phyloP scores from a whole-genome alignment of 352 stramenopile genomes.

The Pythium utonaiense region DNA sequence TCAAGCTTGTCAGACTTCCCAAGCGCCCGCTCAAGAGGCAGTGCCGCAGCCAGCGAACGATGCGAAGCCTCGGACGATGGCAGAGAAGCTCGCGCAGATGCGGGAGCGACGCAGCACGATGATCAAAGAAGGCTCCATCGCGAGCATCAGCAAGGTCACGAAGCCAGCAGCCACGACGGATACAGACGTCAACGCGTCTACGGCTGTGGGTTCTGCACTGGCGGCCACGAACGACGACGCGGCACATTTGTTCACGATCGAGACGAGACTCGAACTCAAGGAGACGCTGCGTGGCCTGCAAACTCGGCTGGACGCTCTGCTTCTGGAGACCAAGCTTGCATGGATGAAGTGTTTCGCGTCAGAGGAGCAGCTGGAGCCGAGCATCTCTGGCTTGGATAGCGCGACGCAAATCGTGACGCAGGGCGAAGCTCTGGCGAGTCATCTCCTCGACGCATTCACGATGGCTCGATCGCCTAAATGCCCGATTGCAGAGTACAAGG shows the following conservation, averaged over 20 bases:
- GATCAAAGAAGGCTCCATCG: conserved; percentile 6
- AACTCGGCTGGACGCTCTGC: conserved; percentile 29
- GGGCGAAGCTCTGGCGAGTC: conserved; percentile 37
- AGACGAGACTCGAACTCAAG: conserved; percentile 53
- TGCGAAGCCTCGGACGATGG: conserved; percentile 12
- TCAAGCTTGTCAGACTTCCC: no score
- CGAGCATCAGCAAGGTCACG: neutral
- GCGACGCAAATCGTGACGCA: conserved; percentile 38
- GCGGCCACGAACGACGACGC: conserved; percentile 21
- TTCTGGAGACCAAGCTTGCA: conserved; percentile 53
- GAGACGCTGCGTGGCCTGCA: conserved; percentile 39
- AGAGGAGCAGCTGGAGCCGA: neutral
- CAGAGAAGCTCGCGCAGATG: conserved; percentile 23
- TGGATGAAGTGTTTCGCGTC: conserved; percentile 59
- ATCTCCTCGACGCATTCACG: conserved; percentile 39
- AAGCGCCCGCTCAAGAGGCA: no score
- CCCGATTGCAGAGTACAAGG: conserved; percentile 42
- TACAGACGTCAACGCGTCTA: neutral
- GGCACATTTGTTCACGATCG: conserved; percentile 53
- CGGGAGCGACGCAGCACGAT: conserved; percentile 10
- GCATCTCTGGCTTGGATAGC: neutral
- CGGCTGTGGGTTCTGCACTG: neutral
- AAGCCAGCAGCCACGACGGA: neutral
- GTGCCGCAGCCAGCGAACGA: neutral
- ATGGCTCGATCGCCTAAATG: conserved; percentile 29